Evolutionary conservation across 176 grass and related monocot genomes (phyloP).

Genomic region (Panicum miliaceum): DNA sequence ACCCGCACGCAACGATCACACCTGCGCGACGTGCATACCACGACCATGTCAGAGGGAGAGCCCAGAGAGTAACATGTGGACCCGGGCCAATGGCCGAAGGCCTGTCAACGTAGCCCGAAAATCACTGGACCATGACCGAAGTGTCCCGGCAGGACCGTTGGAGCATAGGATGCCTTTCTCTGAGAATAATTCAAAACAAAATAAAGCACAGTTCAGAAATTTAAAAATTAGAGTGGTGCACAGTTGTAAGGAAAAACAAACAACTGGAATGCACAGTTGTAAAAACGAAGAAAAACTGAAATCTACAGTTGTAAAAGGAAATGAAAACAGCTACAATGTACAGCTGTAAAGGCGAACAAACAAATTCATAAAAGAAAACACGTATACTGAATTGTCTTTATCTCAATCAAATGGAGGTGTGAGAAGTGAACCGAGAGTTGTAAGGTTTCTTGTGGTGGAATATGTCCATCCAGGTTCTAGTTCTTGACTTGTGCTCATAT

Average conservation of each 20-base stretch:
- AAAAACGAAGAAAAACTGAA: background rate
- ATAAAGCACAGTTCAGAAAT: no score
- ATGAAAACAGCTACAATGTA: background rate
- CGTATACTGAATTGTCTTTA: no score
- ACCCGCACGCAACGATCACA: background rate
- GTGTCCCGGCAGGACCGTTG: background rate
- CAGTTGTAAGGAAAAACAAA: background rate
- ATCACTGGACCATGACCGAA: background rate
- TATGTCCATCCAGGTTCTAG: no score
- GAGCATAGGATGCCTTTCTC: background rate
- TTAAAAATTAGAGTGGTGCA: no score
- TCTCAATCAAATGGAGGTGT: no score
- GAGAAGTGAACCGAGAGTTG: no score
- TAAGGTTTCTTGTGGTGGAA: no score
- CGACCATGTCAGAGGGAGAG: background rate
- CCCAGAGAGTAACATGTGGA: background rate
- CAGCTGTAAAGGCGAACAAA: background rate
- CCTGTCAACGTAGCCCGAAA: background rate
- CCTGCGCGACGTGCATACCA: background rate
- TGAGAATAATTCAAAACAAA: no score
- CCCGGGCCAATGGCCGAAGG: background rate
- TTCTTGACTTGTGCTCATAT: no score
- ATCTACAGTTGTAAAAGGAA: background rate
- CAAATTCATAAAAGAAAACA: no score
- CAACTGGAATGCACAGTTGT: background rate